These are phyloP conservation scores for Scheffersomyces stipitis DNA, from an alignment of 805 yeast species.

Conservation along the genomic window DNA sequence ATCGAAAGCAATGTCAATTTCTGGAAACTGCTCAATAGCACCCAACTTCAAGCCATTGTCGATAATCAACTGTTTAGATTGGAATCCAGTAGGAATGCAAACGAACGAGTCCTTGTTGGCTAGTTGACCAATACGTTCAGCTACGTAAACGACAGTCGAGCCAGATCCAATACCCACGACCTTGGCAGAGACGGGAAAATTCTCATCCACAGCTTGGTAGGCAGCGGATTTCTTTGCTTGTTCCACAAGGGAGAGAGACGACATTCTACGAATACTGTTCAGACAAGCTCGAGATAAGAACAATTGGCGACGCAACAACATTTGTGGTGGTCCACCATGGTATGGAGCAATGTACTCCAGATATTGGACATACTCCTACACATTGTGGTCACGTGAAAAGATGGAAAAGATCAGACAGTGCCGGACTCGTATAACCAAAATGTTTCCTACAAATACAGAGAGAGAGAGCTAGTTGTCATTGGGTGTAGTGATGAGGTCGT, in stretches of 20 bases:
- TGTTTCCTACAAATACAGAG: too few species aligned
- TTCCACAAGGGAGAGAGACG: conserved; percentile 58
- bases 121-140: conserved; percentile 84
- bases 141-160: conserved; percentile 94
- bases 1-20: conserved; percentile 90
- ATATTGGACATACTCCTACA: too few species aligned
- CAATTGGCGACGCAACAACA: too few species aligned
- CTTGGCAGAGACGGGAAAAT: conserved; percentile 64
- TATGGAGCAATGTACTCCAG: too few species aligned
- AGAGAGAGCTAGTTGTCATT: too few species aligned
- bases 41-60: conserved; percentile 79
- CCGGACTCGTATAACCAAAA: too few species aligned
- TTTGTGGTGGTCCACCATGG: too few species aligned
- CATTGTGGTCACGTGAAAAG: too few species aligned
- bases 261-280: too few species aligned
- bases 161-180: conserved; percentile 96
- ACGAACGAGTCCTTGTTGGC: conserved; percentile 53
- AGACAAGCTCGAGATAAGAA: too few species aligned
- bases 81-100: conserved; percentile 97
- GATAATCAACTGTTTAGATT: conserved; percentile 80
- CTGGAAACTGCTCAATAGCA: conserved; percentile 77
- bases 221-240: conserved; percentile 90
- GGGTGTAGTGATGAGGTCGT: too few species aligned
- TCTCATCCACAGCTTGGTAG: conserved; percentile 86
- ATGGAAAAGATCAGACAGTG: too few species aligned